Evolutionary conservation across 768 basidiomycete species (phyloP), one percentile per base, ranked within the genome.

Genomic region (Pleurotus tuoliensis): DNA sequence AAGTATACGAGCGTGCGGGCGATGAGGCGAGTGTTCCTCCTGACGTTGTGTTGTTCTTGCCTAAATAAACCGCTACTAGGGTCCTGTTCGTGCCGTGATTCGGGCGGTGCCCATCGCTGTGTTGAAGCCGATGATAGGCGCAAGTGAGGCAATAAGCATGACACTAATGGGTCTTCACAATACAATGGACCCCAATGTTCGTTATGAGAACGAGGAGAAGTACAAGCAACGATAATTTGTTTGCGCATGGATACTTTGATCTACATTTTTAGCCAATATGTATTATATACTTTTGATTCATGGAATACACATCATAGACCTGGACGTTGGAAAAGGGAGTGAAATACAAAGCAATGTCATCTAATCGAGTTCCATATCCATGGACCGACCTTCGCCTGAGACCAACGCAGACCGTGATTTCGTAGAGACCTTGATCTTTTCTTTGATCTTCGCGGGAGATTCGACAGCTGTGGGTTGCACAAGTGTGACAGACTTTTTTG

Each of bases 71-170:
- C 25, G 39, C 62, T 53, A 52, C 1, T 66, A 98, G 94, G 95
- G 94, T 2, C 85, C 95, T 51, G 89, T 95, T 18, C 88, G 88
- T 56, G 91, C 96, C 20, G 95, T 99, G 24, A 90, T 98, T 58
- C 87, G 97, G 24, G 97, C 97, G 25, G 94, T 98, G 9, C 97
- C 97, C 5, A 95, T 98, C 57, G 97, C 97, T 0, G 94, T 99
- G 9, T 74, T 99, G 62, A 94, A 92, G 64, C 94, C 97, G 1
- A 96, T 97, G 93, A 99, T 98, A 56, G 97, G 97, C 3, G 94
- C 95, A 3, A 93, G 88, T 49, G 96, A 97, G 71, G 97, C 97
- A 2, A 89, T 98, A 58, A 89, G 93, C 73, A 95, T 98, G 76
- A 95, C 96, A 0, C 73, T 98, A 38, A 80, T 98, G 55, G 97